Conservation (phyloP, 768 basidiomycete genomes). For the Epithele typhae region DNA sequence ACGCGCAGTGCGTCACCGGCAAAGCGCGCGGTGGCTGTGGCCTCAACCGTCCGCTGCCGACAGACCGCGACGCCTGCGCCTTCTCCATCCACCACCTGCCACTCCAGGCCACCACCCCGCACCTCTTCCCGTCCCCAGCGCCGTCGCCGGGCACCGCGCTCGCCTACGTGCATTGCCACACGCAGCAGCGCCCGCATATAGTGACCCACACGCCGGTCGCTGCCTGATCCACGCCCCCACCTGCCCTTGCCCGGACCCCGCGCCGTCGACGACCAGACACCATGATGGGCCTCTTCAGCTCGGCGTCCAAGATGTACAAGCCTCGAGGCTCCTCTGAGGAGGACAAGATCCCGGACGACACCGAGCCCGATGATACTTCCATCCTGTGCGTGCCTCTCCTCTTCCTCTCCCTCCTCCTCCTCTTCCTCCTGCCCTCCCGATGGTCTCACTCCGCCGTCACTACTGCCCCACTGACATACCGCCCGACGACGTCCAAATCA, state of each 20-base stretch:
- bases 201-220: neutral
- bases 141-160: neutral
- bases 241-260: neutral
- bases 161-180: slow-evolving; percentile 2
- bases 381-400: slow-evolving; percentile 62
- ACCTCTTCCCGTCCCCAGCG: neutral
- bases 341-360: slow-evolving; percentile 74
- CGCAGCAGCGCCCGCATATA: slow-evolving; percentile 8
- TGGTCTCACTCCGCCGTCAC: too few species aligned
- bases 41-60: too few species aligned
- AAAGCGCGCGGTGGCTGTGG: too few species aligned
- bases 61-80: too few species aligned
- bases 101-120: too few species aligned
- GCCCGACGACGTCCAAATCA: slow-evolving; percentile 35
- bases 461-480: slow-evolving; percentile 32
- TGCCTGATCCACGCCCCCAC: slow-evolving; percentile 13
- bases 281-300: slow-evolving; percentile 81
- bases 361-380: slow-evolving; percentile 85
- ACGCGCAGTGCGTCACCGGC: too few species aligned
- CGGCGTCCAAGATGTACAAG: slow-evolving; percentile 60
- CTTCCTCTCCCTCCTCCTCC: slow-evolving; percentile 24
- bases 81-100: neutral
- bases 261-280: slow-evolving; percentile 16
- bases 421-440: slow-evolving; percentile 27
- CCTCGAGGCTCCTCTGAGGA: slow-evolving; percentile 64